A percentile compares a stretch with the other conserved stretches of the same genome.
Conservation (phyloP, 2,329 filamentous ascomycete species). For the Myriosclerotinia curreyana region DNA sequence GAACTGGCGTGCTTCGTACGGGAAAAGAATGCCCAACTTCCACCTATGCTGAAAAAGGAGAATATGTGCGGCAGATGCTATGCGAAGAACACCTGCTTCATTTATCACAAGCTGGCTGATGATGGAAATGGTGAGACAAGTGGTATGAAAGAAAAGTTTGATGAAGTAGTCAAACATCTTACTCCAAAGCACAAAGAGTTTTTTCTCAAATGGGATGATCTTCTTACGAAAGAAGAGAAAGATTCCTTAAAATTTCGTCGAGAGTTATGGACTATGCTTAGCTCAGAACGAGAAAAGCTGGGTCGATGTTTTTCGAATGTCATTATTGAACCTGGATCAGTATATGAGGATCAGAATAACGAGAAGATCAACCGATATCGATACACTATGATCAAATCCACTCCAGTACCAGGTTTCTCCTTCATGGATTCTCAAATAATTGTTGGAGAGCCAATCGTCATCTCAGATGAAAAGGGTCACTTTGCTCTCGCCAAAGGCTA, state of each 20-base stretch:
- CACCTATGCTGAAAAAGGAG: slow-evolving; percentile 79
- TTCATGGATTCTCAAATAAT: slow-evolving; percentile 88
- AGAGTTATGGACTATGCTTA: slow-evolving; percentile 96
- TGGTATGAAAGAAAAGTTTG: slow-evolving; percentile 77
- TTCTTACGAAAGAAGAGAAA: slow-evolving; percentile 91
- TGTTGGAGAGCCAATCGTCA: slow-evolving; percentile 87
- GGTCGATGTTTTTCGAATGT: slow-evolving; percentile 89
- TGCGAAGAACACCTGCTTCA: slow-evolving; percentile 84
- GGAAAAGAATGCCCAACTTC: slow-evolving; percentile 73
- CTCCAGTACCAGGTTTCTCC: slow-evolving; percentile 61
- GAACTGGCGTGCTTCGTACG: slow-evolving; percentile 81
- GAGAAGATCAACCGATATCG: slow-evolving; percentile 88
- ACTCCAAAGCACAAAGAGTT: slow-evolving; percentile 73
- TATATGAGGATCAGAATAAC: slow-evolving; percentile 63
- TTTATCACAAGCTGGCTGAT: slow-evolving; percentile 89
- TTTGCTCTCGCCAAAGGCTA: slow-evolving; percentile 94
- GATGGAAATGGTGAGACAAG: slow-evolving; percentile 77
- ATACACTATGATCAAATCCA: slow-evolving; percentile 79
- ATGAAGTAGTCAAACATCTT: slow-evolving; percentile 76
- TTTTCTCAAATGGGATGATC: slow-evolving; percentile 90
- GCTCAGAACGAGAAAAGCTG: slow-evolving; percentile 79
- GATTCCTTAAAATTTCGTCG: slow-evolving; percentile 82
- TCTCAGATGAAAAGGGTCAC: slow-evolving; percentile 92
- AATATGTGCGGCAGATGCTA: slow-evolving; percentile 85
- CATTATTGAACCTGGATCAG: slow-evolving; percentile 74